These are phyloP conservation scores for Hypomontagnella monticulosa DNA, from an alignment of 495 filamentous ascomycete species.

Conservation along the genomic window DNA sequence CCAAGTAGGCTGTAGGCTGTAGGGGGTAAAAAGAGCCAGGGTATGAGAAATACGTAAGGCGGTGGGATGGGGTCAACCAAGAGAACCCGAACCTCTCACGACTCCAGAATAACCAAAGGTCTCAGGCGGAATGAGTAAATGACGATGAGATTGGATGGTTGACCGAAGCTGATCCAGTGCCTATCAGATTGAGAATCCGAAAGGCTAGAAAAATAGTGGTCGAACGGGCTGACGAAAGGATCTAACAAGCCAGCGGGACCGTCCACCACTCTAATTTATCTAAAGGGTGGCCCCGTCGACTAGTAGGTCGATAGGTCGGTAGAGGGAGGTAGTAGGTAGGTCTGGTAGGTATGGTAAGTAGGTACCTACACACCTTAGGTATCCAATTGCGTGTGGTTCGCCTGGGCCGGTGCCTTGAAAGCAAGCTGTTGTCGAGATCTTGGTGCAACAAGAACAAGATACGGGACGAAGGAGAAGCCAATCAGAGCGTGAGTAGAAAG, in stretches of 20 bases:
- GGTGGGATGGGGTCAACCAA: conserved; percentile 38
- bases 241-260: conserved; percentile 4
- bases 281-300: conserved; percentile 6
- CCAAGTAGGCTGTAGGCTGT: conserved; percentile 17
- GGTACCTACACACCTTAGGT: conserved; percentile 3
- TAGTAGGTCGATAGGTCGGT: background rate
- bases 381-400: conserved; percentile 4
- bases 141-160: conserved; percentile 23
- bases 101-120: conserved; percentile 20
- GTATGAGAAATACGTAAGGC: conserved; percentile 30
- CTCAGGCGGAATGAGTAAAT: conserved; percentile 22
- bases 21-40: conserved; percentile 23
- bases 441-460: conserved; percentile 26
- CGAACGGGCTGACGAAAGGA: conserved; percentile 10
- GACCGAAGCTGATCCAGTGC: conserved; percentile 19
- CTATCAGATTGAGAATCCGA: conserved; percentile 15
- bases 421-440: conserved; percentile 19
- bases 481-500: conserved; percentile 23
- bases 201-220: conserved; percentile 3
- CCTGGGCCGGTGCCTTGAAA: background rate
- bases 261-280: conserved; percentile 27
- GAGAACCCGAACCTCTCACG: conserved; percentile 22
- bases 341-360: too few relatives aligned
- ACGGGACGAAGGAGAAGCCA: conserved; percentile 27
- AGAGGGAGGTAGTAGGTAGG: conserved; percentile 1